Conservation (phyloP, 257 asterid genomes). For the Primulina huaijiensis region DNA sequence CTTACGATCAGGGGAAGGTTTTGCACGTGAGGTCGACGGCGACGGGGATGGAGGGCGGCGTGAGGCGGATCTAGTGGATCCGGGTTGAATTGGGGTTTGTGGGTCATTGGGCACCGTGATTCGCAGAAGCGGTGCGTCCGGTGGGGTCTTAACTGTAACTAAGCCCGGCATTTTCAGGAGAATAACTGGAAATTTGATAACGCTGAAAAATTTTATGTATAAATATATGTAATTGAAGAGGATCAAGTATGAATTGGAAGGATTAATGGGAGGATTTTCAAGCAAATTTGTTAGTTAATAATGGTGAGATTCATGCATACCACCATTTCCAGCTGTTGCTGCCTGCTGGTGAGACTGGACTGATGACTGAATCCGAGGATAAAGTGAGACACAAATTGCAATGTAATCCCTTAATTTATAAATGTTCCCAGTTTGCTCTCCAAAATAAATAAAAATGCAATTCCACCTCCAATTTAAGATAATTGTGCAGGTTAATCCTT, state of each 20-base stretch:
- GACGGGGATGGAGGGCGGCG: conserved; percentile 92
- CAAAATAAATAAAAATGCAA: background rate
- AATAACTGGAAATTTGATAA: background rate
- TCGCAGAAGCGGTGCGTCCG: conserved; percentile 67
- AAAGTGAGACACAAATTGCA: background rate
- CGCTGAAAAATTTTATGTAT: background rate
- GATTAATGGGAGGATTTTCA: background rate
- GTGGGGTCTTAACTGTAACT: conserved; percentile 79
- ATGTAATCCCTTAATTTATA: background rate
- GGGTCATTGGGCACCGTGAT: conserved; percentile 53
- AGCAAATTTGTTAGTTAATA: background rate
- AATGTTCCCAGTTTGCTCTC: background rate
- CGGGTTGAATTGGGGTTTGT: conserved; percentile 57
- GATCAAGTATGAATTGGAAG: background rate
- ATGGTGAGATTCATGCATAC: conserved; percentile 24
- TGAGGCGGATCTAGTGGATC: conserved; percentile 56
- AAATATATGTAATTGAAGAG: background rate
- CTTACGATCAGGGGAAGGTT: conserved; percentile 92
- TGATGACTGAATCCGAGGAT: background rate
- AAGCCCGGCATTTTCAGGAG: conserved; percentile 71
- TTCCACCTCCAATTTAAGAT: background rate
- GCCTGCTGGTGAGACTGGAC: conserved; percentile 30
- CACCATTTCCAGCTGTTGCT: conserved; percentile 32
- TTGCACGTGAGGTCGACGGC: conserved; percentile 85
- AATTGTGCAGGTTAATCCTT: background rate